Evolutionary conservation across 2,329 filamentous ascomycete genomes (phyloP), one percentile per base, ranked within the genome.

Genomic region (Xylariomycetidae sp.): DNA sequence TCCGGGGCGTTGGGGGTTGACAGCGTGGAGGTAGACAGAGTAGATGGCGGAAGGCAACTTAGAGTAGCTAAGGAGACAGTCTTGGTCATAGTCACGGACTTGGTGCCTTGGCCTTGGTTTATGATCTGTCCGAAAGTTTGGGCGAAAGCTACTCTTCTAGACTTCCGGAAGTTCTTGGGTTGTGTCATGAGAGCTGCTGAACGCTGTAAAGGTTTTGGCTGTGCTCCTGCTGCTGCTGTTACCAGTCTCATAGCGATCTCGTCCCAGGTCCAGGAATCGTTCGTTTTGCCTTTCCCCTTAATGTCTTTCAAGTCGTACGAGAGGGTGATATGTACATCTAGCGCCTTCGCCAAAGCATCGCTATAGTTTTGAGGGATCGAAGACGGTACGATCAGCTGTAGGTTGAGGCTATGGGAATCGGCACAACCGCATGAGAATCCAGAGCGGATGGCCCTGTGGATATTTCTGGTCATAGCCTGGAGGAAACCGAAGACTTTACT

Each of bases 361-460:
- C 49, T 42, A 9, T 54, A 46, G 2, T 44, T 37, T 5, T 30
- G 16, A 1, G 40, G 38, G 7, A 23, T 40, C 2, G 48, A 16
- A 3, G 36, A 37, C 6, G 32, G 27, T 0, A 41, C 30, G 6
- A 36, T 42, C 3, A 41, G 28, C 5, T 32, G 19, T 10, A 54
- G 29, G 5, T 34, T 26, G 6, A 57, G 30, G 23, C 45, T 36
- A 9, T 56, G 30, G 3, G 44, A 38, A 12, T 51, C 46, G 4
- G 28, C 26, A 16, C 44, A 48, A 7, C 15, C 20, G 27, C 51
- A 53, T 14, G 26, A 31, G 2, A 52, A 28, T 22, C 48, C 49
- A 3, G 36, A 30, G 16, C 27, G 39, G 4, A 54, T 25, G 15
- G 52, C 51, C 1, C 44, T 45, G 19, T 51, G 53, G 0, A 56